These are phyloP conservation scores for Scopulariopsis brevicaulis DNA, from an alignment of 2,329 filamentous ascomycete genomes.

Conservation along the genomic window DNA sequence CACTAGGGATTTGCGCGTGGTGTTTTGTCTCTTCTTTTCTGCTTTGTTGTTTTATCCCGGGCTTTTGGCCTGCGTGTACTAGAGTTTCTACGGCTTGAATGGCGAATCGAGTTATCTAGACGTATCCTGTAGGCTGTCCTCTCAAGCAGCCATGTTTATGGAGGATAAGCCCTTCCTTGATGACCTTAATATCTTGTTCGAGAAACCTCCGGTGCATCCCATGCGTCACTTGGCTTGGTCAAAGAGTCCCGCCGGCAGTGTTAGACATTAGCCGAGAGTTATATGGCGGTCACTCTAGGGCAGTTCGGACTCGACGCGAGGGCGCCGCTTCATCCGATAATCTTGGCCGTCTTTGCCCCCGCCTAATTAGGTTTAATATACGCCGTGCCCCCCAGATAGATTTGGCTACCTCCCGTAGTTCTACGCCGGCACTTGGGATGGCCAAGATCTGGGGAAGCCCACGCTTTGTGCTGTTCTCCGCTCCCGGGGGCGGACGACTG, in stretches of 20 bases:
- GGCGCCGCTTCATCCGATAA: not conserved
- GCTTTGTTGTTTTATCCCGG: not conserved
- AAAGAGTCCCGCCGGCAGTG: not conserved
- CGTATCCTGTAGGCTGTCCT: not conserved
- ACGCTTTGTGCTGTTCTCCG: not conserved
- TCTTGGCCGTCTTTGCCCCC: not conserved
- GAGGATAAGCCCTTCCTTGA: not conserved
- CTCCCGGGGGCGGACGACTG: not conserved
- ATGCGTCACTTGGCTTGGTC: not conserved
- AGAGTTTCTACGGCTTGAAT: not conserved
- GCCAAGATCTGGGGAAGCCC: not conserved
- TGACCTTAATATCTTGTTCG: not conserved
- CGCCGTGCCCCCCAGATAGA: not conserved
- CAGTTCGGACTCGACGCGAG: not conserved
- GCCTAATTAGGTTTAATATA: conserved; percentile 2
- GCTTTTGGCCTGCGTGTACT: not conserved
- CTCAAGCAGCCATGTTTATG: not conserved
- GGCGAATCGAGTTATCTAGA: not conserved
- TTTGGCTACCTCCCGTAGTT: not conserved
- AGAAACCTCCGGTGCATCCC: too few species aligned
- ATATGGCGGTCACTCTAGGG: not conserved
- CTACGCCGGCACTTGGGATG: too few species aligned
- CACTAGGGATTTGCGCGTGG: not conserved
- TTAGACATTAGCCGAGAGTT: not conserved
- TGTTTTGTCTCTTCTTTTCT: not conserved